These are phyloP conservation scores for Cryphonectria carpinicola DNA, from an alignment of 2,329 filamentous ascomycete genomes.

Conservation along the genomic window DNA sequence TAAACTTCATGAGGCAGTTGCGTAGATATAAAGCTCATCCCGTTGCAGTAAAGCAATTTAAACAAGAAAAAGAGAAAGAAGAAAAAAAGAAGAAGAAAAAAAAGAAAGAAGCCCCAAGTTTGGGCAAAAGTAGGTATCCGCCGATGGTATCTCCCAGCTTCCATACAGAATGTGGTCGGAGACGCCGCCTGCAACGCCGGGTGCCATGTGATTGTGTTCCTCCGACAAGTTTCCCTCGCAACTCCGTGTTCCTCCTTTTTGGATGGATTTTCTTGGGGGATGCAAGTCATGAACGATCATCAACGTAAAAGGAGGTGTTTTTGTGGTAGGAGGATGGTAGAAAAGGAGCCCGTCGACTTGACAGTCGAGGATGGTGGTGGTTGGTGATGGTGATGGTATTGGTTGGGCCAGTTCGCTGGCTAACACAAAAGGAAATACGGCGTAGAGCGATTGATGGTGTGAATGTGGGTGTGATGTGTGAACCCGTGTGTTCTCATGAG, in stretches of 20 bases:
- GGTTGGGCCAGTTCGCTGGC: not conserved
- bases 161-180: constrained; percentile 22
- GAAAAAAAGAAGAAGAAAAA: not conserved
- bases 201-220: constrained; percentile 21
- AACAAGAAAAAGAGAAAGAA: not conserved
- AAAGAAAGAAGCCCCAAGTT: not conserved
- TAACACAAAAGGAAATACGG: constrained; percentile 12
- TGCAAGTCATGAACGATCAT: constrained; percentile 30
- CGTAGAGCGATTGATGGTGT: constrained; percentile 1
- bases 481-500: not conserved
- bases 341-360: not conserved
- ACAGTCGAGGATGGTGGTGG: not conserved
- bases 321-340: constrained; percentile 7
- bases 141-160: constrained; percentile 27
- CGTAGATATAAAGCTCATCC: constrained; percentile 11
- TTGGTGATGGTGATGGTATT: not conserved
- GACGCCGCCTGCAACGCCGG: constrained; percentile 30
- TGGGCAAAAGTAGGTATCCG: constrained; percentile 8
- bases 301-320: constrained; percentile 13
- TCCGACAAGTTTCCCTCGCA: constrained; percentile 12
- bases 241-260: constrained; percentile 22
- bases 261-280: constrained; percentile 9
- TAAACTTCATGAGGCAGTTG: constrained; percentile 7
- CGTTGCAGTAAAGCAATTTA: not conserved
- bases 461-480: not conserved